Evolutionary conservation across 139 green algal genomes (phyloP), one percentile per base, ranked within the genome.

Genomic region (Chlorella vulgaris): DNA sequence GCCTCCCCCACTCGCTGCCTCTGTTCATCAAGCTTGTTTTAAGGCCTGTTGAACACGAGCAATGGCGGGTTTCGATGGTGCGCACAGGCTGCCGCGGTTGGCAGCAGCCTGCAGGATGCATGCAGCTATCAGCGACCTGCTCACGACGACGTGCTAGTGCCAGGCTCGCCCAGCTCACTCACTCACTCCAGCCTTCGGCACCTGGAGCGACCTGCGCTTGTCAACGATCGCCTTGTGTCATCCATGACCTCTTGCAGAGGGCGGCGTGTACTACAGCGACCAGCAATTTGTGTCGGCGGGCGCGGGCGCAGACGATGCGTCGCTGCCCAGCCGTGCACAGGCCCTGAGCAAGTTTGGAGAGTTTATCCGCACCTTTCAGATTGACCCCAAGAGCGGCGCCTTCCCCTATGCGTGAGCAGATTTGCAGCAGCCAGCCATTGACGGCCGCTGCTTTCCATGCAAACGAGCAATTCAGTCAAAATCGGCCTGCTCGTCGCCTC

Each of bases 281-380:
- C 88, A 92, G 76, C 84, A 86, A 69, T 88, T 88, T 81, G 81
- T 84, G 51, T 67, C 43, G 47, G 73, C 69, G 40, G 39, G 26
- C 33, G 74, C 33, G 42, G 69, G 31, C 76, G 73, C 35, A 75
- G 78, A 88, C 5, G 67, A 81, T 4, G 63, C 29, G 24, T 33
- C 62, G 28, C 35, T 51, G 29, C 63, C 85, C 4, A 78, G 51
- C 29, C 60, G 61, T 26, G 61, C 78, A 2, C 75, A 83, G 50
- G 88, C 89, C 2, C 67, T 91, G 26, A 38, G 55, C 47, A 88
- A 87, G 33, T 91, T 93, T 84, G 83, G 71, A 4, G 84, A 91
- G 55, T 93, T 93, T 50, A 84, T 93, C 36, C 42, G 80, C 15
- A 90, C 67, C 21, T 93, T 91, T 67, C 83, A 90, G 42, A 76